Percentiles rank a stretch among this genome's conserved stretches.
phyloP scores from a whole-genome alignment of 495 filamentous ascomycete genomes.

The Aspergillus heteromorphus region DNA sequence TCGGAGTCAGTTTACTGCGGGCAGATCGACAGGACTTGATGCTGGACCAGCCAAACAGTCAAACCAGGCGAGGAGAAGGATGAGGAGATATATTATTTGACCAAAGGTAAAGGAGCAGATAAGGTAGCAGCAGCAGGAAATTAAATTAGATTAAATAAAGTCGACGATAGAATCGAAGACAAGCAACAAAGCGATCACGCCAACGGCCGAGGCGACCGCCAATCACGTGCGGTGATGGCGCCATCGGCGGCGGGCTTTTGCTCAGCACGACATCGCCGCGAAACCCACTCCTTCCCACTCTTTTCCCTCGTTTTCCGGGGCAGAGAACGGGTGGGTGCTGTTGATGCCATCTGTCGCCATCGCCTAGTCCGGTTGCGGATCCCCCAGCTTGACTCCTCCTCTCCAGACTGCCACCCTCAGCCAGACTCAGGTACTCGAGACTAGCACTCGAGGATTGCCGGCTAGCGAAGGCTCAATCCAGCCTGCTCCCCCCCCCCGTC shows the following conservation, averaged over 20 bases:
- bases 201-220: constrained; percentile 5
- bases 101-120: no score
- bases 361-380: constrained; percentile 11
- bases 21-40: no score
- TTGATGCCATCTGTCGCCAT: constrained; percentile 18
- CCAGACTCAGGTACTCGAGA: neutral
- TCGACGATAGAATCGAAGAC: no score
- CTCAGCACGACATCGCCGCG: neutral
- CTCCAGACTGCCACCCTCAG: neutral
- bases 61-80: neutral
- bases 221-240: constrained; percentile 21
- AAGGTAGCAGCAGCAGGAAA: no score
- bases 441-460: neutral
- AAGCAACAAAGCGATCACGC: constrained; percentile 18
- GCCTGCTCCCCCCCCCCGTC: no score
- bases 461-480: neutral
- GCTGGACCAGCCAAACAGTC: constrained; percentile 1
- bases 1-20: no score
- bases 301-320: neutral
- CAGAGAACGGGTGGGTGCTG: neutral
- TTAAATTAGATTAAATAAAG: no score
- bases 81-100: neutral
- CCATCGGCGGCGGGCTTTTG: constrained; percentile 10
- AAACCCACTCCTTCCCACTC: no score
- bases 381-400: neutral